Evolutionary conservation across 768 basidiomycete species (phyloP), one percentile per base, ranked within the genome.

Genomic region (Leccinum aurantiacum): DNA sequence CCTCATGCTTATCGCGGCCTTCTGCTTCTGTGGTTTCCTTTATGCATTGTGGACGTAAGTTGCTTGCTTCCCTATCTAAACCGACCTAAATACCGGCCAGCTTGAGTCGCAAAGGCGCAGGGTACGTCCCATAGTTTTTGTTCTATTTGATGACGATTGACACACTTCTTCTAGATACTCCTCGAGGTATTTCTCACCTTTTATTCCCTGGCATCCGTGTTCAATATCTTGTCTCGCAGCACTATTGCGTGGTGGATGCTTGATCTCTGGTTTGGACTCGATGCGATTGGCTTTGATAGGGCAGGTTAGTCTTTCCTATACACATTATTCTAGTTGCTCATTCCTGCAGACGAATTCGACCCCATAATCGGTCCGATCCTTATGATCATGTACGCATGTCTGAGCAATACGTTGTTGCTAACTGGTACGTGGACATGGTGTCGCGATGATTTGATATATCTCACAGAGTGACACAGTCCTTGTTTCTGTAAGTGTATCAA

Each of bases 181-280:
- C 10, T 69, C 69, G 35, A 75, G 80, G 80, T 82, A 62, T 58
- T 58, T 56, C 8, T 46, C 35, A 3, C 1, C 6, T 57, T 46
- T 54, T n/a, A 25, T 54, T 44, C 7, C 19, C 24, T 52, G 8
- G 14, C 31, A n/a, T 19, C 10, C 4, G 3, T 48, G 15, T 44
- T 59, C 31, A 56, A 46, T 63, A 61, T 59, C 56, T 59, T 1
- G 15, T 37, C 33, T 7, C 4, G 4, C 17, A 84, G 84, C 24
- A 81, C 84, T 29, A 92, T 95, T 56, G 86, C 89, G 0, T 97
- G 93, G 94, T 96, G 93, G 93, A 91, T 97, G 87, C 80, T 95
- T 24, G 91, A 95, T 69, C 73, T 95, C 10, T 93, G 85, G 84
- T 98, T 98, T 68, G 96, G 96, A n/a, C 81, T 98, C 6, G 96